A percentile compares a stretch with the other conserved stretches of the same genome.
phyloP scores from a whole-genome alignment of 352 stramenopile species.

The Peronospora tabacina region DNA sequence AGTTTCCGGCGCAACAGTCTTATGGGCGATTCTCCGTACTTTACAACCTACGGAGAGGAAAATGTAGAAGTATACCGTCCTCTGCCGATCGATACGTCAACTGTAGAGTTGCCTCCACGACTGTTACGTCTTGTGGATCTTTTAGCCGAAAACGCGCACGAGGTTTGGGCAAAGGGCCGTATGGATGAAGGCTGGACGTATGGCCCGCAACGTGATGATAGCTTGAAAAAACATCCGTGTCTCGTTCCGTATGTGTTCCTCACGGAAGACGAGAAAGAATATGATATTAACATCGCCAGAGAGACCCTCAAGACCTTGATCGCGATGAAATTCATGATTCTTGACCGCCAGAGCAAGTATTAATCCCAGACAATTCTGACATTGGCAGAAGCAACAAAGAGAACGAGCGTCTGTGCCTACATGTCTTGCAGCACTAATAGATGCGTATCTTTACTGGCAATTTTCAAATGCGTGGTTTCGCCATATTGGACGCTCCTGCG shows the following conservation, averaged over 20 bases:
- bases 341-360: constrained; percentile 60
- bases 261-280: constrained; percentile 85
- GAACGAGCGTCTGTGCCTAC: not conserved
- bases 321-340: constrained; percentile 80
- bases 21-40: constrained; percentile 74
- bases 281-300: constrained; percentile 83
- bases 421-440: too few relatives aligned
- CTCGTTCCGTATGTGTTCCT: constrained; percentile 86
- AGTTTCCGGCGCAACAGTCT: constrained; percentile 71
- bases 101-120: constrained; percentile 51
- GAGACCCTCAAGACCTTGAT: constrained; percentile 85
- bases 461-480: not conserved
- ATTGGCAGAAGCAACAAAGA: not conserved
- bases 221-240: constrained; percentile 74
- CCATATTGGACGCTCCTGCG: constrained; percentile 68
- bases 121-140: constrained; percentile 72
- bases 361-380: constrained; percentile 5
- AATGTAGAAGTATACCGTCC: constrained; percentile 60
- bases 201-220: constrained; percentile 66
- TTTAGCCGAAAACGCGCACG: constrained; percentile 79
- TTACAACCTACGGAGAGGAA: constrained; percentile 55
- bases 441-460: too few relatives aligned
- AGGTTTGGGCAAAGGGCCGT: constrained; percentile 79
- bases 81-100: constrained; percentile 69
- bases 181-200: constrained; percentile 87